phyloP scores from a whole-genome alignment of 768 basidiomycete genomes.

The Mycena haematopus region DNA sequence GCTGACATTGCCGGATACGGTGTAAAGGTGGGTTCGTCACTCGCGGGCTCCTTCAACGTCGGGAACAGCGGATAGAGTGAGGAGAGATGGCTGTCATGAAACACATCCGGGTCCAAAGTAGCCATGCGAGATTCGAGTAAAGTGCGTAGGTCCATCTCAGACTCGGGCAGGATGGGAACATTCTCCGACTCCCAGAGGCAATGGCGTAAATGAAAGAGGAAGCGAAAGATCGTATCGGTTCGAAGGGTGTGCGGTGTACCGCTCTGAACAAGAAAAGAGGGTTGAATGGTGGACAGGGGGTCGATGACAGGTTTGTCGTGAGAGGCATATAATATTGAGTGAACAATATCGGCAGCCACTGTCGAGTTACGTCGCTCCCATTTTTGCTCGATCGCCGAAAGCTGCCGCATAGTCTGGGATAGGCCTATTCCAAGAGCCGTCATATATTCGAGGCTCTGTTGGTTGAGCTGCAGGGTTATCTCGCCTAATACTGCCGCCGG shows the following conservation, averaged over 20 bases:
- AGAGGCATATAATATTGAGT: conserved; percentile 58
- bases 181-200: conserved; percentile 54
- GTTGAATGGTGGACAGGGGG: conserved; percentile 82
- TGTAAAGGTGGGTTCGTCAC: not conserved
- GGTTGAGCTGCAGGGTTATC: conserved; percentile 39
- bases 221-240: conserved; percentile 71
- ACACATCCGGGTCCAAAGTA: conserved; percentile 52
- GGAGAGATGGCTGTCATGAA: conserved; percentile 38
- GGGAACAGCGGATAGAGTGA: conserved; percentile 42
- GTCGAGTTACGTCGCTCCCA: conserved; percentile 39
- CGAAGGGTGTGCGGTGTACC: conserved; percentile 74
- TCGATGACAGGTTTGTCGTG: conserved; percentile 62
- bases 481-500: conserved; percentile 13
- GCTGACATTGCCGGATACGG: conserved; percentile 25
- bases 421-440: conserved; percentile 42
- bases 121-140: conserved; percentile 47
- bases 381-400: conserved; percentile 34
- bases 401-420: conserved; percentile 32
- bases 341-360: conserved; percentile 48
- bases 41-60: conserved; percentile 16
- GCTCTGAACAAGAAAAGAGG: conserved; percentile 81
- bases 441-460: conserved; percentile 50
- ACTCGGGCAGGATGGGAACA: conserved; percentile 7
- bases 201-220: conserved; percentile 80
- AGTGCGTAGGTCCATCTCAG: conserved; percentile 39